Evolutionary conservation across 805 yeast species (phyloP).

Genomic region (Hanseniaspora vineae): DNA sequence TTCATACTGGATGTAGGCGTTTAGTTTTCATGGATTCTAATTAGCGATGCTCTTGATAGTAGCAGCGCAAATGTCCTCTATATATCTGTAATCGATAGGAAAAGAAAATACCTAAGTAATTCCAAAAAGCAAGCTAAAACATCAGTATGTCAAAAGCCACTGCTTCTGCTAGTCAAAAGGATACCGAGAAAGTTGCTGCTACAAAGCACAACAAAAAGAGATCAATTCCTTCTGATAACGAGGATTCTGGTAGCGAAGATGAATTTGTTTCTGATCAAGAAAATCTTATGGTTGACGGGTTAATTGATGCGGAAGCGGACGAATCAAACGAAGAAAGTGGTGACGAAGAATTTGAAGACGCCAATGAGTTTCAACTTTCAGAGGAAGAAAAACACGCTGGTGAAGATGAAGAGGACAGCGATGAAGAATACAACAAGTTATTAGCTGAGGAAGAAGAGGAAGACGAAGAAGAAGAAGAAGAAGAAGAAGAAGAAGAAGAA

Average conservation of each 20-base stretch:
- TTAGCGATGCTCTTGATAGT: no score
- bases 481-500: conserved; percentile 32
- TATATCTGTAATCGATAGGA: no score
- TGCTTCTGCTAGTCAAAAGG: no score
- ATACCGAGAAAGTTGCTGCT: neutral
- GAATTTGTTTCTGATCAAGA: conserved; percentile 9
- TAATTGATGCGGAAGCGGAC: conserved; percentile 15
- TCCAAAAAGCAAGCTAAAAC: no score
- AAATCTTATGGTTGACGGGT: conserved; percentile 11
- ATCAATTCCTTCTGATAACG: conserved; percentile 26
- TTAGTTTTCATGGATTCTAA: no score
- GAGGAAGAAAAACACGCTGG: conserved; percentile 9
- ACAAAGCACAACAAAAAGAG: neutral
- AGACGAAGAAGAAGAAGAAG: conserved; percentile 30
- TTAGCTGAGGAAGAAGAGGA: conserved; percentile 38
- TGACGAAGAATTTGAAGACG: conserved; percentile 6
- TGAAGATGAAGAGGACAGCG: conserved; percentile 34
- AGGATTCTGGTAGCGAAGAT: conserved; percentile 8
- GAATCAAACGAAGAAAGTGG: conserved; percentile 8
- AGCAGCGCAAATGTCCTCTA: no score
- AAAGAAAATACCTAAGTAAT: no score
- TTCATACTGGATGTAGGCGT: no score
- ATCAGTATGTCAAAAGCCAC: no score
- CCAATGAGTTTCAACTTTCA: conserved; percentile 1
- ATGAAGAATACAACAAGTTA: conserved; percentile 50